Evolutionary conservation across 441 rosid genomes (phyloP), one percentile per base, ranked within the genome.

Genomic region (Hura crepitans): DNA sequence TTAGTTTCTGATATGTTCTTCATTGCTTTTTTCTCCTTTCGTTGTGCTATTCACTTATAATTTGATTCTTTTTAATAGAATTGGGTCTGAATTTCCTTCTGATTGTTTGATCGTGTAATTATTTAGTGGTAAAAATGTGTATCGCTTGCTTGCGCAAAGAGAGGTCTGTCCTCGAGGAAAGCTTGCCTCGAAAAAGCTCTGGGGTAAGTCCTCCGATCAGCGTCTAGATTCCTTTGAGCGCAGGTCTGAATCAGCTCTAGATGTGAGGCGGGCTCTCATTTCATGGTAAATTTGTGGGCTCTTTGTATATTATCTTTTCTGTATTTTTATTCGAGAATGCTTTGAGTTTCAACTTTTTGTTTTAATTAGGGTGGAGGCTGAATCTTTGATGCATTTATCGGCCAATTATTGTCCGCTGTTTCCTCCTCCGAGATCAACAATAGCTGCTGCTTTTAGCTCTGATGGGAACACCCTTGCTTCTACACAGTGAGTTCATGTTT

Each of bases 341-440:
- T 17, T 57, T 57, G 15, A 30, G 30, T 57, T 57, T 30, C 35
- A 2, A 28, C 5, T 30, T 57, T n/a, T 62, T 61, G 14, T 67
- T 73, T 53, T 20, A 39, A 70, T 30, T 75, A 89, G 97, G 96
- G 94, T 79, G 61, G 97, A 92, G 83, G 92, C 88, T 59, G 89
- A 82, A 75, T 92, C 96, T 1, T 77, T 92, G 74, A 75, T 77
- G 68, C 85, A 89, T 81, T 75, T 92, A 72, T 84, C 94, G 35
- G 92, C 90, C 6, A 85, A 85, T 66, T 92, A 89, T 75, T 92
- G 90, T 55, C 81, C 92, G 43, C 73, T 89, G 62, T 62, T 77
- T 39, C 88, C 90, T 74, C 87, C 92, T 81, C 94, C 97, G 15
- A 86, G 92, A 74, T 92, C 97, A 6, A 92, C 97, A 15, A 92